A percentile compares a stretch with the other conserved stretches of the same genome.
phyloP scores from a whole-genome alignment of 768 basidiomycete species.

The Boletus speciosus region DNA sequence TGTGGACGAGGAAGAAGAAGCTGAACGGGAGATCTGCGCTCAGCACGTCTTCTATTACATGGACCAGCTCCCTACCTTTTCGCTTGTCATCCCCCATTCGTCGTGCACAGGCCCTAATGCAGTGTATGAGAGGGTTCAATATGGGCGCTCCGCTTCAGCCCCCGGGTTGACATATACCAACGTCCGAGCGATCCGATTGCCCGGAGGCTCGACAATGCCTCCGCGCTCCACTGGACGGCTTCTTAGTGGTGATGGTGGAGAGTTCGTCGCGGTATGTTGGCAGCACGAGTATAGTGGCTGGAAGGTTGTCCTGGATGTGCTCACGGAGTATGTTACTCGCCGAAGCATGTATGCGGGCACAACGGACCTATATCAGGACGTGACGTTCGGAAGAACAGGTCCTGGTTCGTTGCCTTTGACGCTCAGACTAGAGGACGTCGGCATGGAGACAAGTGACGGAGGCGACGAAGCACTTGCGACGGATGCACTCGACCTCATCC shows the following conservation, averaged over 20 bases:
- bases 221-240: slow-evolving; percentile 64
- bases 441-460: slow-evolving; percentile 61
- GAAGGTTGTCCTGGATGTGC: slow-evolving; percentile 78
- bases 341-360: slow-evolving; percentile 42
- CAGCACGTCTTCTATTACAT: slow-evolving; percentile 76
- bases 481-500: slow-evolving; percentile 75
- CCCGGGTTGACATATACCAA: slow-evolving; percentile 62
- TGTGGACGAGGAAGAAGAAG: slow-evolving; percentile 36
- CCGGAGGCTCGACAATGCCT: slow-evolving; percentile 72
- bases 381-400: slow-evolving; percentile 49
- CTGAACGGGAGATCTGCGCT: slow-evolving; percentile 58
- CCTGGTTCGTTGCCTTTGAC: slow-evolving; percentile 36
- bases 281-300: slow-evolving; percentile 81
- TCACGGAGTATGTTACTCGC: slow-evolving; percentile 71
- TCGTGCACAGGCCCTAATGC: slow-evolving; percentile 66
- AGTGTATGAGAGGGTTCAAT: slow-evolving; percentile 65
- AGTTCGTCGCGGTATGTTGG: slow-evolving; percentile 71
- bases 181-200: slow-evolving; percentile 62
- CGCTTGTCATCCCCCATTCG: slow-evolving; percentile 64
- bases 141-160: slow-evolving; percentile 45
- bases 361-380: slow-evolving; percentile 45
- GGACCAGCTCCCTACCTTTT: slow-evolving; percentile 64
- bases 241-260: slow-evolving; percentile 67
- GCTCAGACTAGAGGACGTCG: slow-evolving; percentile 62
- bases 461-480: slow-evolving; percentile 66